Evolutionary conservation across 2,329 filamentous ascomycete genomes (phyloP).

Genomic region (Xylaria sp.): DNA sequence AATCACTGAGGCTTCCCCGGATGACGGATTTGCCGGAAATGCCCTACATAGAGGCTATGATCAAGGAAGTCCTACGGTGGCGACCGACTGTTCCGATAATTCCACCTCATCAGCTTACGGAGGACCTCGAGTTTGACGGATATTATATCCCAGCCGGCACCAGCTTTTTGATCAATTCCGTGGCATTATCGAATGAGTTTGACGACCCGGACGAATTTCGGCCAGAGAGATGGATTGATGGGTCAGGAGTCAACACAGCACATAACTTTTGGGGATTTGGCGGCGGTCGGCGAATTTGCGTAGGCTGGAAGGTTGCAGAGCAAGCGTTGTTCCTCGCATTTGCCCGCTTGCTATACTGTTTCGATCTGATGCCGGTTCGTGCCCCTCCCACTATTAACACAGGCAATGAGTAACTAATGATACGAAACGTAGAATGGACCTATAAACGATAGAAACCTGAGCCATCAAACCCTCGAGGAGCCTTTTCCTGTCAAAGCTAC

Average conservation of each 20-base stretch:
- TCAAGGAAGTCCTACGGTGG: slow-evolving; percentile 37
- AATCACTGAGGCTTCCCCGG: slow-evolving; percentile 28
- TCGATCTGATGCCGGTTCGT: slow-evolving; percentile 26
- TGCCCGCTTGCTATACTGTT: slow-evolving; percentile 31
- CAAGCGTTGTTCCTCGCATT: slow-evolving; percentile 24
- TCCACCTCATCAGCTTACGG: slow-evolving; percentile 35
- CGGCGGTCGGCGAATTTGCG: slow-evolving; percentile 29
- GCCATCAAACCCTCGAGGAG: too few relatives aligned
- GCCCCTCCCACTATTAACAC: neutral
- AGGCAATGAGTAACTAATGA: too few relatives aligned
- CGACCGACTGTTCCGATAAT: slow-evolving; percentile 34
- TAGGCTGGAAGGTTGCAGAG: slow-evolving; percentile 31
- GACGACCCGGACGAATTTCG: slow-evolving; percentile 47
- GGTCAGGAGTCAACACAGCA: neutral
- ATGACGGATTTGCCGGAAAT: slow-evolving; percentile 43
- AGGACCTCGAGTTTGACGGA: slow-evolving; percentile 34
- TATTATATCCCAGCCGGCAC: slow-evolving; percentile 43
- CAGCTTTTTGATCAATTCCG: slow-evolving; percentile 49
- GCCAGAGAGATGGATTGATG: slow-evolving; percentile 50
- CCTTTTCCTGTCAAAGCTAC: too few relatives aligned
- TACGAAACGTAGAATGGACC: too few relatives aligned
- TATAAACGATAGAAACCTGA: too few relatives aligned
- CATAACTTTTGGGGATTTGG: slow-evolving; percentile 32
- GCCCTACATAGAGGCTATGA: slow-evolving; percentile 41
- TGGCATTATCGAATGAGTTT: slow-evolving; percentile 40